Evolutionary conservation across 495 filamentous ascomycete genomes (phyloP), one percentile per base, ranked within the genome.

Genomic region (Tuber aestivum): DNA sequence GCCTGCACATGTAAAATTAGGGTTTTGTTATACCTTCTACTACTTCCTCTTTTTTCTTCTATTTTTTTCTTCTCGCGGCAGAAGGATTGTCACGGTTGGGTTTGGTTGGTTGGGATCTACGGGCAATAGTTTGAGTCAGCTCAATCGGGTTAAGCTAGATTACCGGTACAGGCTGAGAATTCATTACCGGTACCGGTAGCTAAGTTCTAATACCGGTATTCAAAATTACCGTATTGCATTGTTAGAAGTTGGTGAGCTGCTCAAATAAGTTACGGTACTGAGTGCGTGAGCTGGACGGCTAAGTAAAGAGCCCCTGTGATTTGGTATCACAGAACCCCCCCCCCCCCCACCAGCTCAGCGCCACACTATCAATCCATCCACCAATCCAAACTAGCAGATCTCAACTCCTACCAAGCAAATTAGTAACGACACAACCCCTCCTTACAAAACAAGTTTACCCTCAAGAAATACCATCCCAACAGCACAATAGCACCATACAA

Each of bases 1-100:
- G 70, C 75, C 79, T 76, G 74, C 75, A 73, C 32, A 70, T 72
- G 71, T 75, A 71, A 71, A 74, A 74, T 74, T 76, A n/a, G 41
- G 50, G 65, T 73, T 35, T 45, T 61, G 50, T 40, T 73, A 69
- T 76, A 70, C 18, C 35, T 65, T 65, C 70, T 76, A 76, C 71
- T 79, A 32, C 72, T 72, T 27, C 61, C 41, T 71, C 20, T 20
- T 75, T 35, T 20, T 40, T 68, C 71, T 69, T 70, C 69, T 37
- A 61, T 69, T 61, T 41, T 41, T 37, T 80, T 41, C 71, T 69
- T 78, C 32, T 35, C 27, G 56, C 56, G 7, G n/a, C 56, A 18
- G n/a, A 65, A 14, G 32, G 35, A 65, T 35, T 65, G 27, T 27
- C 35, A 65, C 27, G 4, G 56, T 35, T 35, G 56, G 27, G 56